Evolutionary conservation across 2,329 filamentous ascomycete species (phyloP), one percentile per base, ranked within the genome.

Genomic region (Pseudogymnoascus sp.): DNA sequence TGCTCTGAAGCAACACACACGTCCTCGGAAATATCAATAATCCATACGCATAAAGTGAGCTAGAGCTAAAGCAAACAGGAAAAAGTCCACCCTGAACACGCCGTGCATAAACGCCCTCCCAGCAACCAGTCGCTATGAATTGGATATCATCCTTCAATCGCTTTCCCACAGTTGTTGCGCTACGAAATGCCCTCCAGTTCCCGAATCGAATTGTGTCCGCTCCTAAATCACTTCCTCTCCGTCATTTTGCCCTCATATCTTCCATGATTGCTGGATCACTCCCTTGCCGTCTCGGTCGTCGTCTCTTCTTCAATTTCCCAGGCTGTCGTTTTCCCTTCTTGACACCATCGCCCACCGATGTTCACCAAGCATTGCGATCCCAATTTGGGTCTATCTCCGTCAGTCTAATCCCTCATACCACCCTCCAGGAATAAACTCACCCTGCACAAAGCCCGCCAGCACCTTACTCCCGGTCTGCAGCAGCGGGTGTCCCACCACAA

Each of bases 381-480:
- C 92, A 96, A 78, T 90, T 91, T 19, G 89, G 89, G 76, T 92
- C 88, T 91, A 64, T 52, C 38, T 36, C 49, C 7, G 14, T 23
- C 42, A 16, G 14, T 12, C 55, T 58, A 23, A 42, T 16, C n/a
- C 11, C 22, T 38, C 58, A 19, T 19, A 22, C 8, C 23, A 33
- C 14, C 25, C 45, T 35, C 14, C 59, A 63, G 41, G 2, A 35
- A 28, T 19, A 45, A 65, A 77, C 82, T 71, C 73, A 96, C 92
- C 94, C 79, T 99, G 94, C 72, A 99, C 92, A 80, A 97, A 99
- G 30, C 91, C 90, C 11, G 92, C 93, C 70, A 99, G 77, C 63
- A 99, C 94, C 78, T 97, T 96, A 76, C 92, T 97, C 60, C 94
- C 94, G 30, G 94, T 99, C 84, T 99, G 94, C 77, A 99, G 78